Evolutionary conservation across 2,329 filamentous ascomycete genomes (phyloP), one percentile per base, ranked within the genome.

Genomic region (Septoria petroselini): DNA sequence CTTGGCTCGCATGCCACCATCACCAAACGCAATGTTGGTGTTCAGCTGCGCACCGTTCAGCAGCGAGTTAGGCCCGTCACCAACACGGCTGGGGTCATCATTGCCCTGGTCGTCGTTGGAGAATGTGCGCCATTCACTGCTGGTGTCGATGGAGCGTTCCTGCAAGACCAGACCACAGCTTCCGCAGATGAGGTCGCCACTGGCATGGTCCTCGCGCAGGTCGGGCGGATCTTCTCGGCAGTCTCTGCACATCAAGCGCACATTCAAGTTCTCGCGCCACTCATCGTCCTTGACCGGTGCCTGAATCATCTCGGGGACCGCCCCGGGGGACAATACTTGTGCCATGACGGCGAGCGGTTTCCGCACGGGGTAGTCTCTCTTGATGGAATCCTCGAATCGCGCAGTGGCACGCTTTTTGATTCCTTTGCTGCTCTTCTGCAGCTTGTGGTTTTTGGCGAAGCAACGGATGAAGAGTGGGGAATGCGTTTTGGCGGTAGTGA

Each of bases 91-190:
- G 3, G 94, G 93, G 61, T 98, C 93, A 62, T 97, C 94, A 65
- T 88, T 91, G 65, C 88, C 89, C 70, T 95, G 89, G 68, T 98
- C 94, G 66, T 98, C 93, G 68, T 97, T 97, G 67, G 91, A 90
- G 73, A 98, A 98, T 1, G 93, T 98, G 68, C 93, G 88, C 93
- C 93, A 98, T 74, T 98, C 93, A 40, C 90, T 95, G 55, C 94
- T 86, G 54, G 88, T 94, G 68, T 98, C 94, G 65, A 98, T 91
- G 68, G 93, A 90, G 59, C 89, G 86, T 65, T 91, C 87, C 53
- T 87, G 86, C 23, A 98, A 80, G 4, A 98, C 93, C 27, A 96
- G 78, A 30, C 93, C 93, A 65, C 93, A 98, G 54, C 86, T 89
- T 51, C 81, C 86, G 68, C 93, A 98, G 48, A 98, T 89, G 68